These are phyloP conservation scores for Clitoria ternatea DNA, from an alignment of 306 rosid species.

Conservation along the genomic window DNA sequence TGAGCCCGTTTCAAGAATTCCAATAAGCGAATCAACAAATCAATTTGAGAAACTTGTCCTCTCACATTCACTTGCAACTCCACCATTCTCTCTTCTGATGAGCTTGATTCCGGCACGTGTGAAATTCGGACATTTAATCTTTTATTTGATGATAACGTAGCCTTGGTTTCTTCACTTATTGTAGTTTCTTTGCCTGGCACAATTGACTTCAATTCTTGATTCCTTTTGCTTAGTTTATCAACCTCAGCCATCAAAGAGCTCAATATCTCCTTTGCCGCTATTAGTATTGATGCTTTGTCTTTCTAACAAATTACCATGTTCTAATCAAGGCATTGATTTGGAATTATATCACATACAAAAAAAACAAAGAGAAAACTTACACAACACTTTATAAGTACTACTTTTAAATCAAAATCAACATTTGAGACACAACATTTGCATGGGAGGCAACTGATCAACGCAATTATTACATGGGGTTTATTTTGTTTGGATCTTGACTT, in stretches of 20 bases:
- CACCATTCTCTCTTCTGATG: slow-evolving; percentile 39
- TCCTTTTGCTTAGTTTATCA: slow-evolving; percentile 48
- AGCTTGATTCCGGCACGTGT: slow-evolving; percentile 42
- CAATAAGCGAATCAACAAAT: slow-evolving; percentile 50
- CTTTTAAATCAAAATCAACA: no score
- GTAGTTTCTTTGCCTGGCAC: slow-evolving; percentile 19
- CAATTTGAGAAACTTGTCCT: slow-evolving; percentile 43
- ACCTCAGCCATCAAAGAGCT: slow-evolving; percentile 47
- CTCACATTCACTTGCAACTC: slow-evolving; percentile 59
- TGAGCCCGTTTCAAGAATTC: slow-evolving; percentile 54
- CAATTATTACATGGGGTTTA: no score
- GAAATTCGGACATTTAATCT: slow-evolving; percentile 43
- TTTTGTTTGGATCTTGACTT: no score
- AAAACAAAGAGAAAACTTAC: background rate
- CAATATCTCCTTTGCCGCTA: slow-evolving; percentile 62
- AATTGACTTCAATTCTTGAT: slow-evolving; percentile 42
- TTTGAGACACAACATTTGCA: no score
- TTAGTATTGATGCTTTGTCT: slow-evolving; percentile 78
- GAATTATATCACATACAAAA: background rate
- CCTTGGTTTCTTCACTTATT: background rate
- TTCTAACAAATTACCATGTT: slow-evolving; percentile 42
- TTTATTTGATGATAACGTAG: slow-evolving; percentile 33
- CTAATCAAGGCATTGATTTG: background rate
- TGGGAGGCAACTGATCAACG: no score
- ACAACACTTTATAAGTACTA: no score